A percentile compares a stretch with the other conserved stretches of the same genome.
Conservation (phyloP, 345 rosid species). For the Salix viminalis region DNA sequence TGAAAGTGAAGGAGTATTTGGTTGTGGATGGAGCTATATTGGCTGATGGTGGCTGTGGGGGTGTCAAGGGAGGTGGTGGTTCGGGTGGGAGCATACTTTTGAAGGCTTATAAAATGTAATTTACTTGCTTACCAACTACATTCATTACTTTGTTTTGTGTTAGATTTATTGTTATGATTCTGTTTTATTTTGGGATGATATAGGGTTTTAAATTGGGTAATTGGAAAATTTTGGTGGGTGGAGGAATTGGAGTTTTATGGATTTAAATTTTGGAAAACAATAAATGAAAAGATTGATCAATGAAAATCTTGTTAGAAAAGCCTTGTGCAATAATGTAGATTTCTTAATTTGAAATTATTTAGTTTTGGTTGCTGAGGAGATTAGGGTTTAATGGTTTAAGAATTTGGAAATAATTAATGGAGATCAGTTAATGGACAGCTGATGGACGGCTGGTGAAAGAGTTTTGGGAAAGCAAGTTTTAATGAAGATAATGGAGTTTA, state of each 20-base stretch:
- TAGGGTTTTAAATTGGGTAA: background rate
- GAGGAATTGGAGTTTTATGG: background rate
- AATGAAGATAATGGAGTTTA: background rate
- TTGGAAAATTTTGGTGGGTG: background rate
- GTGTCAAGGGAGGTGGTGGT: slow-evolving; percentile 91
- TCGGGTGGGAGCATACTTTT: slow-evolving; percentile 87
- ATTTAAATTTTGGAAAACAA: background rate
- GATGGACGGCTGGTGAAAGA: background rate
- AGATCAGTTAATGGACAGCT: background rate
- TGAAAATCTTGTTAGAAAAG: background rate
- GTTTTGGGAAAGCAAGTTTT: background rate
- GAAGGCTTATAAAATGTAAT: slow-evolving; percentile 78
- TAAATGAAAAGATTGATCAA: background rate
- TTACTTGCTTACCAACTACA: slow-evolving; percentile 15
- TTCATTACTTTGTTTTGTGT: slow-evolving; percentile 10
- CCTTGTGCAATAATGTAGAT: background rate
- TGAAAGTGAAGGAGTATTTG: slow-evolving; percentile 43
- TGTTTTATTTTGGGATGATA: background rate
- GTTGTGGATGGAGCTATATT: slow-evolving; percentile 63
- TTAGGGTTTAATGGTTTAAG: background rate
- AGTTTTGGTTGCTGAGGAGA: background rate
- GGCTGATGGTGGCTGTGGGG: slow-evolving; percentile 89
- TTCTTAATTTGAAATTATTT: background rate
- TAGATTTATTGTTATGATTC: background rate
- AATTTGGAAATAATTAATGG: background rate